Evolutionary conservation across 805 yeast genomes (phyloP), one percentile per base, ranked within the genome.

Genomic region (Torulaspora indica): DNA sequence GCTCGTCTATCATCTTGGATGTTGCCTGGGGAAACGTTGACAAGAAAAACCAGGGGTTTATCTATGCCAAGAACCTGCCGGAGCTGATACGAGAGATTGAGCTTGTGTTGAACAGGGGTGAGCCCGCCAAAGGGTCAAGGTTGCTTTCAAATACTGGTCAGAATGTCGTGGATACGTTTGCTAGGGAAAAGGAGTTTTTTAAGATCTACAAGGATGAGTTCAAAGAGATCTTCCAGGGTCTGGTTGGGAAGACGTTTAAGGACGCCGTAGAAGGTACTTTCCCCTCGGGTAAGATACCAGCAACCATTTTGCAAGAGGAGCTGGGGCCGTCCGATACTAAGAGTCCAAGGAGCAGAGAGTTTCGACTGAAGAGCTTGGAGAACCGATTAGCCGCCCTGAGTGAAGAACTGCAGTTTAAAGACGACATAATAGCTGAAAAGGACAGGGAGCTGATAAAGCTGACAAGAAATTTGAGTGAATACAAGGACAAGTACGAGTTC

Each of bases 121-220:
- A 36, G 28, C 27, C 42, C 2, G 28, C 31, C 14, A 44, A 47
- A 20, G 34, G 8, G 8, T 40, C 45, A 22, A 22, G 60, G 3
- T 33, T 66, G 15, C 43, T 66, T 3, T 58, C 63, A n/a, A 52
- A 56, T 6, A 42, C 58, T 2, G 67, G 66, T 2, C 41, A 48
- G 14, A 47, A 48, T 14, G 55, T 61, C 8, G 40, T 66, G 8
- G 56, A 47, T 13, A 55, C 60, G n/a, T 68, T 60, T 46, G 53
- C 63, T 9, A 56, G 49, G 14, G 61, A 58, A 5, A 58, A 66
- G 22, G 55, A 57, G n/a, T 53, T 55, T 35, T 52, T 53, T 33
- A 62, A 63, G 38, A 54, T 69, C 0, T 55, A 59, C 40, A 68
- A 60, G 45, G 53, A 59, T 8, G 69, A 66, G 14, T 64, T 66